Percentiles rank a stretch among this genome's conserved stretches.
These are phyloP conservation scores for Talaromyces amestolkiae DNA, from an alignment of 2,329 filamentous ascomycete genomes.

Conservation along the genomic window DNA sequence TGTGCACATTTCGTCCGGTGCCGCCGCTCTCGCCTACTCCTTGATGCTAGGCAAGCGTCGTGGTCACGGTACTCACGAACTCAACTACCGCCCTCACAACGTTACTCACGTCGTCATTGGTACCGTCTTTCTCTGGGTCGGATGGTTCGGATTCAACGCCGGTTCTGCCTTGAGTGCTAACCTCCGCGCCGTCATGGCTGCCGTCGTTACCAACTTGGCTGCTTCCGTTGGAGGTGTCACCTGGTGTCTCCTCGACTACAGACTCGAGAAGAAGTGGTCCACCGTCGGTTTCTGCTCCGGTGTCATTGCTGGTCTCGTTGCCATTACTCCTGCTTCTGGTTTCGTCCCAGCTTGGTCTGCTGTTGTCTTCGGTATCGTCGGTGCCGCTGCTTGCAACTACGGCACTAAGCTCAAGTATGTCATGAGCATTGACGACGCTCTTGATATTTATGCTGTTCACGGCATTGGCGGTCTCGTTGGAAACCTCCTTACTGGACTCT, in stretches of 20 bases:
- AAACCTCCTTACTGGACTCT: slow-evolving; percentile 76
- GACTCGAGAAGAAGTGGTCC: slow-evolving; percentile 86
- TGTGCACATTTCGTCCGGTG: slow-evolving; percentile 81
- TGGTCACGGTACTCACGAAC: slow-evolving; percentile 79
- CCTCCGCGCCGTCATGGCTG: slow-evolving; percentile 80
- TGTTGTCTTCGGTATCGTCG: slow-evolving; percentile 73
- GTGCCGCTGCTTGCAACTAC: slow-evolving; percentile 78
- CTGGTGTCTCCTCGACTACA: slow-evolving; percentile 86
- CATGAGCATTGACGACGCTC: slow-evolving; percentile 74
- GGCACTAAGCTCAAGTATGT: slow-evolving; percentile 88
- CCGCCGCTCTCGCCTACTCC: slow-evolving; percentile 81
- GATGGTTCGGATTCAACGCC: slow-evolving; percentile 94
- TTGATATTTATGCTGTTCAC: slow-evolving; percentile 87
- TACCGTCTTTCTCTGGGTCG: slow-evolving; percentile 91
- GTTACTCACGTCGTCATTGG: slow-evolving; percentile 90
- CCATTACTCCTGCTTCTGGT: slow-evolving; percentile 84
- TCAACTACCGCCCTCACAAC: slow-evolving; percentile 91
- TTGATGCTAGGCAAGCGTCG: slow-evolving; percentile 85
- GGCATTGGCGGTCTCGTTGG: slow-evolving; percentile 74
- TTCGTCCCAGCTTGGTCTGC: slow-evolving; percentile 83
- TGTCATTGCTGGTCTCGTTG: slow-evolving; percentile 80
- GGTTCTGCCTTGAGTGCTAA: slow-evolving; percentile 79
- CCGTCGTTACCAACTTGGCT: slow-evolving; percentile 79
- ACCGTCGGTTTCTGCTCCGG: slow-evolving; percentile 92
- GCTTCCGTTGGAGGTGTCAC: slow-evolving; percentile 82